Percentiles rank a stretch among this genome's conserved stretches.
phyloP scores from a whole-genome alignment of 352 stramenopile genomes.

The Elongisporangium anandrum region DNA sequence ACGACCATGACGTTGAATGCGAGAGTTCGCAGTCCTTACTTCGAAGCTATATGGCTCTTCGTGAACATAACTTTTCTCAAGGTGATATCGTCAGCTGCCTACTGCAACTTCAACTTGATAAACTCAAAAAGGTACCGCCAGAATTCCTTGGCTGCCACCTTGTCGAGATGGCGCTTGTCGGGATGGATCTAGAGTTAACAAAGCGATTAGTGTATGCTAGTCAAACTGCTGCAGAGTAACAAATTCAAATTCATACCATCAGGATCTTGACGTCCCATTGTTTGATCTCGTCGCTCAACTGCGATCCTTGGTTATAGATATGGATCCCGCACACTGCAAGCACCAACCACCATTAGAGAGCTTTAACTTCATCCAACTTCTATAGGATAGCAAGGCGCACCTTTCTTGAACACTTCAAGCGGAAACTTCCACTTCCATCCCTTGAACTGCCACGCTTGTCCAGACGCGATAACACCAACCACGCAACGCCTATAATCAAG shows the following conservation, averaged over 20 bases:
- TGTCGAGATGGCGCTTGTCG: conserved; percentile 89
- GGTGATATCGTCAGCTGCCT: conserved; percentile 8
- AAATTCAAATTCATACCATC: no score
- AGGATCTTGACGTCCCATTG: conserved; percentile 89
- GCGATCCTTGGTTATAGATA: conserved; percentile 80
- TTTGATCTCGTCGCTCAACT: conserved; percentile 81
- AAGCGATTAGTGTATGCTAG: neutral
- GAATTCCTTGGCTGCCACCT: conserved; percentile 86
- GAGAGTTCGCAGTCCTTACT: neutral
- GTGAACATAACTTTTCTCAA: neutral
- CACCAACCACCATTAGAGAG: conserved; percentile 6
- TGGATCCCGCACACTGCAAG: conserved; percentile 71
- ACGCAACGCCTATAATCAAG: conserved; percentile 61
- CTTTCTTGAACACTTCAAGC: conserved; percentile 89
- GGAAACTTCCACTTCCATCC: conserved; percentile 92
- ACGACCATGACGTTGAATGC: neutral
- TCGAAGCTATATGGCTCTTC: neutral
- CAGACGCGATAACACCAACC: conserved; percentile 87
- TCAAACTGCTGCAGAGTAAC: no score
- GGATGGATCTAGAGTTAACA: conserved; percentile 64
- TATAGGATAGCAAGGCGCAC: conserved; percentile 20
- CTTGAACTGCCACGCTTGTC: conserved; percentile 91
- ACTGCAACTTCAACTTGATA: conserved; percentile 79
- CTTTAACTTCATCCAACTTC: no score
- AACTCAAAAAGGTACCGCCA: conserved; percentile 89